Evolutionary conservation across 352 stramenopile species (phyloP), one percentile per base, ranked within the genome.

Genomic region (Pythium sp.): DNA sequence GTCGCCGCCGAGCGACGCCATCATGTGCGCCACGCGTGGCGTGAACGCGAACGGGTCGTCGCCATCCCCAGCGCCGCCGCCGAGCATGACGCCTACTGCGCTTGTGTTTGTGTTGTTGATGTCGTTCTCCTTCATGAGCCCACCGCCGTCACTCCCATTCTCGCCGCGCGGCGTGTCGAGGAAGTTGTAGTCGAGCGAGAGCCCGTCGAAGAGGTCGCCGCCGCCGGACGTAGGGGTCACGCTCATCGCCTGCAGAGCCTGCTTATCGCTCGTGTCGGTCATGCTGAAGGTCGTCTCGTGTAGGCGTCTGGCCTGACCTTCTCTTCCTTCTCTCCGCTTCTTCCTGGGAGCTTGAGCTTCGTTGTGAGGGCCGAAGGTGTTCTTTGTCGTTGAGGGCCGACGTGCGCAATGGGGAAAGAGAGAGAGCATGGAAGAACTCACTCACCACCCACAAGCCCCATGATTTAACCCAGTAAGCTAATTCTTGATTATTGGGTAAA

Each of bases 121-220:
- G 58, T 55, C 22, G 36, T 64, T 49, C 41, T 36, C 47, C 9
- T 56, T 51, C 8, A 46, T 38, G 54, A 49, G 41, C 8, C 49
- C 24, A 9, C 69, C 69, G 7, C 58, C 38, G 3, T 57, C 64
- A 41, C 71, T 24, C 22, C 36, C 51, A 18, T 26, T 38, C 15
- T 56, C 38, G 24, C 24, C 22, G 20, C 38, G 58, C 18, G 58
- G 38, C 22, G 58, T 46, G 41, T 62, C 73, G n/a, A 86, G 69
- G 53, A 84, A 86, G 64, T 70, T 76, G 69, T 84, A 86, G 72
- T 86, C 79, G 51, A 86, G 73, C 53, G 72, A 70, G 65, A 86
- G 69, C 28, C 76, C 79, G 56, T 84, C 77, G 62, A 86, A 84
- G 53, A 86, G 65, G 73, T 86, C 66, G 61, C 58, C 56, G 43